phyloP scores from a whole-genome alignment of 2,329 filamentous ascomycete species.

The Fusarium redolens region DNA sequence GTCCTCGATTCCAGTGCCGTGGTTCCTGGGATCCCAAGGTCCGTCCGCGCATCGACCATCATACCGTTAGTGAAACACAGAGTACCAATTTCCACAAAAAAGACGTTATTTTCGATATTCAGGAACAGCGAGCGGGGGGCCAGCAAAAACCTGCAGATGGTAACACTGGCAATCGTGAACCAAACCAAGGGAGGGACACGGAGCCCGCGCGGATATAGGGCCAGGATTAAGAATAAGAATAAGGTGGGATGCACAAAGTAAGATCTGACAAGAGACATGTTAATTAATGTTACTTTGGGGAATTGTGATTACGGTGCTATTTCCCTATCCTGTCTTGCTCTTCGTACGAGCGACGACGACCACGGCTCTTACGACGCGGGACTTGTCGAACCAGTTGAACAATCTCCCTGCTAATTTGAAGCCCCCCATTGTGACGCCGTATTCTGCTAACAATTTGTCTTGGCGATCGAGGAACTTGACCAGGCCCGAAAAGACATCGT shows the following conservation, averaged over 20 bases:
- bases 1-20: not conserved
- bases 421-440: conserved; percentile 52
- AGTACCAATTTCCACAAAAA: not conserved
- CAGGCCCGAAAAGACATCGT: conserved; percentile 63
- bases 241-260: not conserved
- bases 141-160: not conserved
- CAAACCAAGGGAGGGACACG: not conserved
- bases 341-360: conserved; percentile 50
- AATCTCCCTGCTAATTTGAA: conserved; percentile 52
- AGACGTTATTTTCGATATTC: conserved; percentile 1
- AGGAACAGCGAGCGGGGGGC: conserved; percentile 1
- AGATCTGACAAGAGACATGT: not conserved
- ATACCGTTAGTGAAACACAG: conserved; percentile 1
- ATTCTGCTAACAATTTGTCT: conserved; percentile 47
- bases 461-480: conserved; percentile 56
- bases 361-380: conserved; percentile 49
- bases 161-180: not conserved
- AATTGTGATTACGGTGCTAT: not conserved
- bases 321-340: conserved; percentile 29
- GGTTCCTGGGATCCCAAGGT: conserved; percentile 15
- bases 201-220: conserved; percentile 20
- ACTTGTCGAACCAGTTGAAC: conserved; percentile 54
- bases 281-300: not conserved
- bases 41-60: conserved; percentile 1
- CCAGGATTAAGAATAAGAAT: conserved; percentile 5